Evolutionary conservation across 352 stramenopile genomes (phyloP), one percentile per base, ranked within the genome.

Genomic region (Phytophthora europaea): DNA sequence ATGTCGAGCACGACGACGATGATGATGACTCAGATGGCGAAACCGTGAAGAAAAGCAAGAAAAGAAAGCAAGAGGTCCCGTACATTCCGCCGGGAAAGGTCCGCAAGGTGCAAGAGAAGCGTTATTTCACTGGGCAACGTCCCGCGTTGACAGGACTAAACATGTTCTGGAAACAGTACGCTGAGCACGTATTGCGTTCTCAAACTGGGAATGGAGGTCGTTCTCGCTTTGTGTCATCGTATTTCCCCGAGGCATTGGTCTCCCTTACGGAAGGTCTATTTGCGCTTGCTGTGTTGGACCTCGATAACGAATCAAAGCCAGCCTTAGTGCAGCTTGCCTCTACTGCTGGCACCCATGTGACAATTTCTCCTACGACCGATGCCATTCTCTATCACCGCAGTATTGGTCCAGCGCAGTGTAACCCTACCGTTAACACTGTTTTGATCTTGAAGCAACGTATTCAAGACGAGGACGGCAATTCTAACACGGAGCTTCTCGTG

Each of bases 91-190:
- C 82, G 8, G 82, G 82, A 1, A 87, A 88, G 61, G 76, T 89
- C 13, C 73, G 82, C 18, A 84, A 69, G 55, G 53, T 88, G 5
- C 65, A 82, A 57, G 82, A 89, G 66, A 84, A 81, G 40, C 69
- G 76, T 9, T 84, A 68, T 48, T 84, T 81, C 26, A 52, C 36
- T 13, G 55, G 38, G 0, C 75, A 83, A 48, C 65, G 66, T n/a
- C 77, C 74, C n/a, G n/a, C 59, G 34, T 57, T 89, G 18, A 62
- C 73, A 53, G 81, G 81, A 2, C 23, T 58, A 1, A 91, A 88
- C 69, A 73, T 70, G 52, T 94, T 91, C 53, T 94, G 87, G 87
- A 78, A 71, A 12, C 83, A 88, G 26, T 93, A 89, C 62, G 84
- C 85, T 13, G 60, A 74, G 16, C 57, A 92, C 50, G 34, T 89